Evolutionary conservation across 495 filamentous ascomycete genomes (phyloP), one percentile per base, ranked within the genome.

Genomic region (Ramalina intermedia): DNA sequence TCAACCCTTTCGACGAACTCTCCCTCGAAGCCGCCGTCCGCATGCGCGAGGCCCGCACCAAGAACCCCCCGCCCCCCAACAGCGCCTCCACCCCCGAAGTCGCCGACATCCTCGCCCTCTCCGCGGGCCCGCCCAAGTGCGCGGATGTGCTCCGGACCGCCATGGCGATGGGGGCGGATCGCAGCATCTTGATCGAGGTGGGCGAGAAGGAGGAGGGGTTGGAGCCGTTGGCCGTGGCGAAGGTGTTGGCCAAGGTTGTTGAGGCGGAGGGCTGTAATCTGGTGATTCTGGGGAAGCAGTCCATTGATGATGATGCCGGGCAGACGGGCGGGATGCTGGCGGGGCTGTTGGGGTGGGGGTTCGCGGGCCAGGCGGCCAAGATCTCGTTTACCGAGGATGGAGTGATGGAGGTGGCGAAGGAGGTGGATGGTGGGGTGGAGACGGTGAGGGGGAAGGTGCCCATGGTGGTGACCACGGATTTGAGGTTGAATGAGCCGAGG

Each of bases 321-420:
- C 91, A 98, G 84, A 96, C 93, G 47, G 91, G 91, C 9, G 88
- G 94, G 78, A 96, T 98, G 89, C 75, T 98, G 14, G 91, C 93
- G 2, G 91, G 89, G 17, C 58, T 98, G 61, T 61, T 98, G 63
- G 82, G 81, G 4, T 98, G 91, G 91, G 71, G 81, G 49, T 89
- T 96, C 70, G 90, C 90, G 41, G 96, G 89, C 41, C 87, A 94
- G 73, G 91, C 91, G 18, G 78, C 74, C 56, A 82, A 84, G 65
- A 79, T 96, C 14, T 73, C 80, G 57, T 74, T 96, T 53, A 75
- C 73, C 37, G 68, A 64, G 3, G 74, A 87, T 13, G 82, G 72
- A 26, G 67, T 60, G 6, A 74, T 88, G 14, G 82, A 71, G 64
- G 85, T 98, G 29, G 85, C 78, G 40, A 78, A 82, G 64, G 91